A percentile compares a stretch with the other conserved stretches of the same genome.
Evolutionary conservation across 2,329 filamentous ascomycete genomes (phyloP).

Genomic region (Aspergillus transmontanensis): DNA sequence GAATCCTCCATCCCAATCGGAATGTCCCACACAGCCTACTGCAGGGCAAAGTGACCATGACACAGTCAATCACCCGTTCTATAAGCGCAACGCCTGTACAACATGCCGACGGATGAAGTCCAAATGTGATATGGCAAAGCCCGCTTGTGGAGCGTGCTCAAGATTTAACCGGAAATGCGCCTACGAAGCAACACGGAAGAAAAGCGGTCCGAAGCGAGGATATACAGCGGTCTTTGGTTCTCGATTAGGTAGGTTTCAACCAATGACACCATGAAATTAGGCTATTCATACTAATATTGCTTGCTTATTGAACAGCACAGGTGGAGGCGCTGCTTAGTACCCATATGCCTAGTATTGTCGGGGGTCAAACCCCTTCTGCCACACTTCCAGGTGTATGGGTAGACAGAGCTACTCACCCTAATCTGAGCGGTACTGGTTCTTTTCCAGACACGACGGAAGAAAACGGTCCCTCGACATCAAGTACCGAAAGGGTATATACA

Average conservation of each 20-base stretch:
- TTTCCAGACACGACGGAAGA: neutral
- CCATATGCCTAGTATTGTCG: neutral
- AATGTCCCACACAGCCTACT: neutral
- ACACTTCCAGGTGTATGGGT: neutral
- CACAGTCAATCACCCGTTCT: neutral
- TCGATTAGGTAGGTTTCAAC: too few species aligned
- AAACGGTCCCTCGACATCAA: neutral
- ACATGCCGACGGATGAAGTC: too few species aligned
- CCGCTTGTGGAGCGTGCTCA: too few species aligned
- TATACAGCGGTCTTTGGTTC: too few species aligned
- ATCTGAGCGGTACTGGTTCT: neutral
- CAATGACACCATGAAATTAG: neutral
- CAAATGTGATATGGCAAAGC: too few species aligned
- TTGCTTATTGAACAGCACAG: neutral
- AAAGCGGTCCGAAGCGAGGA: too few species aligned
- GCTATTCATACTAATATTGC: neutral
- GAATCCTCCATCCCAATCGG: neutral
- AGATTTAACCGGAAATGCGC: too few species aligned
- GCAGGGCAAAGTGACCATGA: neutral
- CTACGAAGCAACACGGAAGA: too few species aligned
- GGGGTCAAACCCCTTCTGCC: neutral
- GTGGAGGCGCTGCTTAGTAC: neutral
- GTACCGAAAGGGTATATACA: neutral
- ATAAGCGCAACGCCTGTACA: neutral
- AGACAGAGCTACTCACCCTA: neutral